Conservation (phyloP, 163 green algal species). For the Smithsoniella earleae region DNA sequence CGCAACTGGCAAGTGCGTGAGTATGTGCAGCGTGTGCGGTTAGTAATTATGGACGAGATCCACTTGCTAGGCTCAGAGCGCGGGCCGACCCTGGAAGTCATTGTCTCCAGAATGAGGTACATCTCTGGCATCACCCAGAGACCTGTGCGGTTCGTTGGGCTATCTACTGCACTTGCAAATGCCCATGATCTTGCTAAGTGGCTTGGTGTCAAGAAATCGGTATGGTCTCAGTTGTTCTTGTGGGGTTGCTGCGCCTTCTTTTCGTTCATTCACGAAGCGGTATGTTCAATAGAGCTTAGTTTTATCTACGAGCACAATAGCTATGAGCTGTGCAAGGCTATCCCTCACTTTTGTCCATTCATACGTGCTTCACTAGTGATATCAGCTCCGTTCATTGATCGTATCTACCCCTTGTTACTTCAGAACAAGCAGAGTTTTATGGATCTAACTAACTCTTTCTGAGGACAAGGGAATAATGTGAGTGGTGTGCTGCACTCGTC, state of each 20-base stretch:
- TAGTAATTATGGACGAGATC: slow-evolving; percentile 96
- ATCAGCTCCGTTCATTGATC: too few relatives aligned
- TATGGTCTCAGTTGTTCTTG: slow-evolving; percentile 17
- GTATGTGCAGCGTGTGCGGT: slow-evolving; percentile 75
- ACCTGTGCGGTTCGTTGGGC: slow-evolving; percentile 79
- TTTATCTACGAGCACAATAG: too few relatives aligned
- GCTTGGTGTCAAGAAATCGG: slow-evolving; percentile 55
- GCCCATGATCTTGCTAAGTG: slow-evolving; percentile 75
- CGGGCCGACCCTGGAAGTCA: slow-evolving; percentile 89
- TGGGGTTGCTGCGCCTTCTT: too few relatives aligned
- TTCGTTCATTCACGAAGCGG: too few relatives aligned
- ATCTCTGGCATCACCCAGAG: slow-evolving; percentile 47
- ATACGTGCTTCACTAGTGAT: too few relatives aligned
- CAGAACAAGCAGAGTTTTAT: background rate
- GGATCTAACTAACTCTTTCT: too few relatives aligned
- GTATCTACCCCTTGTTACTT: too few relatives aligned
- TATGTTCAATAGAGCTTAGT: too few relatives aligned
- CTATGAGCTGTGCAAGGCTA: too few relatives aligned
- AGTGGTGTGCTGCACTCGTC: too few relatives aligned
- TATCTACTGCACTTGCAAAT: slow-evolving; percentile 92
- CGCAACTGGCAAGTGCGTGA: slow-evolving; percentile 76
- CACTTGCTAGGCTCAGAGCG: slow-evolving; percentile 88
- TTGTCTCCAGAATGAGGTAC: slow-evolving; percentile 74
- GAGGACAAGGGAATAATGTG: too few relatives aligned
- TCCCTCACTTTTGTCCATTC: too few relatives aligned